A percentile compares a stretch with the other conserved stretches of the same genome.
Evolutionary conservation across 805 yeast species (phyloP).

Genomic region (Peterozyma xylosa): DNA sequence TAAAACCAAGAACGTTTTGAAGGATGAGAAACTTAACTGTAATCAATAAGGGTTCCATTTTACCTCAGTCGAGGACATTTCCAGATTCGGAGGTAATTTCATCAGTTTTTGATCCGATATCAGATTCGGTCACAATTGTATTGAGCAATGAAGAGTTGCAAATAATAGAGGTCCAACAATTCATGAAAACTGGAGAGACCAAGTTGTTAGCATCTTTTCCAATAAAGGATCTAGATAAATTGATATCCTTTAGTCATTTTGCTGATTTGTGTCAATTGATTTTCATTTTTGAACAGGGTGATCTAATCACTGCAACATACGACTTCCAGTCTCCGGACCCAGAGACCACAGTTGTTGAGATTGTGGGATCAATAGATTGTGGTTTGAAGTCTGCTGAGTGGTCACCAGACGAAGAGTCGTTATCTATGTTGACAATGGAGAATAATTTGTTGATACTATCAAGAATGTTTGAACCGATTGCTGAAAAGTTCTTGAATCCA

Average conservation of each 20-base stretch:
- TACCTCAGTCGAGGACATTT: constrained; percentile 45
- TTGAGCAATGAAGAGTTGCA: constrained; percentile 48
- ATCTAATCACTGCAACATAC: constrained; percentile 60
- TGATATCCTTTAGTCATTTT: constrained; percentile 59
- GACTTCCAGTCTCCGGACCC: constrained; percentile 38
- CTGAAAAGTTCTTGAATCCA: constrained; percentile 50
- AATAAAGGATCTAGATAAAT: constrained; percentile 27
- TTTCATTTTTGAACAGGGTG: constrained; percentile 69
- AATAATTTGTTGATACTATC: constrained; percentile 59
- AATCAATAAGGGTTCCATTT: constrained; percentile 45
- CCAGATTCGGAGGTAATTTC: constrained; percentile 56
- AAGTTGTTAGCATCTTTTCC: constrained; percentile 57
- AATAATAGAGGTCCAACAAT: constrained; percentile 69
- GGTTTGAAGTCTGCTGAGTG: constrained; percentile 70
- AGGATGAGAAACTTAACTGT: constrained; percentile 24
- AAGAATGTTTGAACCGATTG: constrained; percentile 70
- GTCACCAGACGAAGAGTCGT: constrained; percentile 89
- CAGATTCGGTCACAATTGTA: constrained; percentile 65
- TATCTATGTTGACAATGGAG: constrained; percentile 60
- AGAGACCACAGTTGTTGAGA: constrained; percentile 54
- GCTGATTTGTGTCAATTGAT: constrained; percentile 61
- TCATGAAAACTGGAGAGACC: constrained; percentile 54
- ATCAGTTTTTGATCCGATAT: constrained; percentile 62
- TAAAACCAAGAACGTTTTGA: not conserved
- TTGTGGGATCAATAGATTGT: constrained; percentile 78